phyloP scores from a whole-genome alignment of 108 stramenopile genomes.

The Pelagomonas calceolata region DNA sequence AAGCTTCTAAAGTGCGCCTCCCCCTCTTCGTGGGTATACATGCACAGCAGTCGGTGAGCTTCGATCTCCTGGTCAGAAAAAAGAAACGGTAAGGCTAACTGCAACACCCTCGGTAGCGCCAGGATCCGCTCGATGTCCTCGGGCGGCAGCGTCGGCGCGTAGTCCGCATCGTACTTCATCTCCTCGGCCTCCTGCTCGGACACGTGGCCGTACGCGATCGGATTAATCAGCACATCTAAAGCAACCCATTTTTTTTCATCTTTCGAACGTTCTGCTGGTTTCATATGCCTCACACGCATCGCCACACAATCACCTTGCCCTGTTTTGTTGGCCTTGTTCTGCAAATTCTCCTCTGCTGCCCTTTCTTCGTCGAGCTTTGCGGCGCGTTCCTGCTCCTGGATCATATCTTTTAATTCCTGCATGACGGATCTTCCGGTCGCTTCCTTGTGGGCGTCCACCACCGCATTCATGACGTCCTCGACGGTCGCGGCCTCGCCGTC shows the following conservation, averaged over 20 bases:
- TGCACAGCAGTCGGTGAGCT: slow-evolving; percentile 17
- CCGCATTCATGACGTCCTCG: background rate
- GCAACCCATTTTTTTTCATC: slow-evolving; percentile 21
- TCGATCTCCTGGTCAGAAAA: slow-evolving; percentile 13
- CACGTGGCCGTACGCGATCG: slow-evolving; percentile 21
- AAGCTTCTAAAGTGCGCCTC: slow-evolving; percentile 7
- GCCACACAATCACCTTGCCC: background rate
- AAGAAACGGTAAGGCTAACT: slow-evolving; percentile 23
- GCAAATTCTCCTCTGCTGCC: slow-evolving; percentile 4
- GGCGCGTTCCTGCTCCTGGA: slow-evolving; percentile 2
- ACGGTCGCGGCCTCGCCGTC: background rate
- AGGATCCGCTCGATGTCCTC: slow-evolving; percentile 20
- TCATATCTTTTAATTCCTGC: background rate
- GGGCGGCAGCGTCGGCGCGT: slow-evolving; percentile 5
- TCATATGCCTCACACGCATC: slow-evolving; percentile 13
- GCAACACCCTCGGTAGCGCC: slow-evolving; percentile 11
- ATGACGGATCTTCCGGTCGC: background rate
- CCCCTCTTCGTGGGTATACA: slow-evolving; percentile 12
- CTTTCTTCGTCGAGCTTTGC: slow-evolving; percentile 1
- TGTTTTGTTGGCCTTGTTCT: background rate
- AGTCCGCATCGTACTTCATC: slow-evolving; percentile 28
- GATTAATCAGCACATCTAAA: slow-evolving; percentile 22
- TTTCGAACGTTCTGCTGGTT: slow-evolving; percentile 12
- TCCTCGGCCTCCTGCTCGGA: slow-evolving; percentile 20
- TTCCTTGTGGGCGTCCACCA: slow-evolving; percentile 5